Conservation (phyloP, 495 filamentous ascomycete species). For the Xylaria nigripes region DNA sequence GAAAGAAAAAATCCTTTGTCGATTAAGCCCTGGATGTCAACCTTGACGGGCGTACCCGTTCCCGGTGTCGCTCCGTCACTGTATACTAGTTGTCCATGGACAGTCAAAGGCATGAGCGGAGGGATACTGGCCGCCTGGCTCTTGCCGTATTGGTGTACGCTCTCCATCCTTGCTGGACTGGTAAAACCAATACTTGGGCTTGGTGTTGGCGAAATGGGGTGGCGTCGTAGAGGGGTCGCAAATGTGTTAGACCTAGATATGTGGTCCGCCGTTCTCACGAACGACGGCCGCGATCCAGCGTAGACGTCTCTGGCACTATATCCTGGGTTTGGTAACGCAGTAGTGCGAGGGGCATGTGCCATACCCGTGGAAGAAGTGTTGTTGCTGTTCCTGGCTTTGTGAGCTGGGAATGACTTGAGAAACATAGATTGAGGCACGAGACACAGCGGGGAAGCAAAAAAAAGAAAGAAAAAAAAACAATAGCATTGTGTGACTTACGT, state of each 20-base stretch:
- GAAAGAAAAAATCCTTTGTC: slow-evolving; percentile 87
- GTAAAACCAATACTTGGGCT: slow-evolving; percentile 35
- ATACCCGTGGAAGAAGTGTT: slow-evolving; percentile 44
- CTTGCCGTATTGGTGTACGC: slow-evolving; percentile 30
- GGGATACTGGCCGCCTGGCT: slow-evolving; percentile 40
- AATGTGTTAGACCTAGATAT: slow-evolving; percentile 42
- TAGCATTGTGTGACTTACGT: slow-evolving; percentile 37
- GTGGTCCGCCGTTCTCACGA: slow-evolving; percentile 40
- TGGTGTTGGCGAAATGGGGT: slow-evolving; percentile 45
- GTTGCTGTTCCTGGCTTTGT: slow-evolving; percentile 37
- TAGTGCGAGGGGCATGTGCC: slow-evolving; percentile 47
- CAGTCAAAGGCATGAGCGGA: slow-evolving; percentile 51
- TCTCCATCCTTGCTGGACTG: slow-evolving; percentile 42
- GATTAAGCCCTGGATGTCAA: slow-evolving; percentile 76
- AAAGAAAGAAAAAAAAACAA: no score
- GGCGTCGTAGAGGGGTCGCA: slow-evolving; percentile 36
- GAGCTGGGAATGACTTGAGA: slow-evolving; percentile 26
- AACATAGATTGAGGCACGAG: slow-evolving; percentile 9
- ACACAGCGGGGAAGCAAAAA: slow-evolving; percentile 4
- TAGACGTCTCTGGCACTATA: slow-evolving; percentile 45
- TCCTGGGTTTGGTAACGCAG: slow-evolving; percentile 41
- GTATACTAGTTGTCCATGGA: slow-evolving; percentile 51
- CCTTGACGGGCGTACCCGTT: slow-evolving; percentile 44
- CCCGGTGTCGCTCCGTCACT: slow-evolving; percentile 40
- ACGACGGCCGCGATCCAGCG: slow-evolving; percentile 39